phyloP scores from a whole-genome alignment of 345 rosid species.

The Raphanus raphanistrum region DNA sequence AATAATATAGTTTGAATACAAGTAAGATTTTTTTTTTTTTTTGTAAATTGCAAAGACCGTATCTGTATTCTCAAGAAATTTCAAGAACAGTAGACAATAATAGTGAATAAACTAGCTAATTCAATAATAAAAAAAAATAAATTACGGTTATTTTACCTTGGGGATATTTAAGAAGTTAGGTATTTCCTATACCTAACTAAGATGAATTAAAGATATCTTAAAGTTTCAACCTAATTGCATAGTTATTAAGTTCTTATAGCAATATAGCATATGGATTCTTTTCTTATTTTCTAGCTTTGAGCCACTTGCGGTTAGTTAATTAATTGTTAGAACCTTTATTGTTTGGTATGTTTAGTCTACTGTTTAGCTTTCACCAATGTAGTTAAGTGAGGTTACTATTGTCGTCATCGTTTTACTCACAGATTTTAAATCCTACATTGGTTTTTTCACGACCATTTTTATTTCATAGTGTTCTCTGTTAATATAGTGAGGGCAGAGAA shows the following conservation, averaged over 20 bases:
- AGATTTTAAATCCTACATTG: background rate
- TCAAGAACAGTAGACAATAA: background rate
- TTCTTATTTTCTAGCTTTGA: background rate
- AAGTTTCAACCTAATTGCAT: background rate
- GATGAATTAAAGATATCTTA: background rate
- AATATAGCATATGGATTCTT: background rate
- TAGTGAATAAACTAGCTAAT: background rate
- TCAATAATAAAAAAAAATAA: background rate
- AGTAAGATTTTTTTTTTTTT: too few relatives aligned
- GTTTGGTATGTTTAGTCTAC: background rate
- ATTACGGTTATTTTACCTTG: background rate
- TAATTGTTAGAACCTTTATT: background rate
- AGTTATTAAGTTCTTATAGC: background rate
- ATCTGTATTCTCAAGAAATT: background rate
- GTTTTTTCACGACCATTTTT: background rate
- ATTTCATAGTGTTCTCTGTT: background rate
- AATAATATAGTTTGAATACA: background rate
- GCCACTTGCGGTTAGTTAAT: background rate
- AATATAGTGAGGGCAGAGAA: too few relatives aligned
- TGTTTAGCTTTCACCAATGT: background rate
- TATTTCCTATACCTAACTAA: background rate
- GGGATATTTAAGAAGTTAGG: conserved; percentile 16
- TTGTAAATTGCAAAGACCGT: background rate
- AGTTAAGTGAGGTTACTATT: background rate
- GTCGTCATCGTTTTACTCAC: background rate